These are phyloP conservation scores for Funneliformis caledonium DNA, from an alignment of 371 early-diverging fungal species.

Conservation along the genomic window DNA sequence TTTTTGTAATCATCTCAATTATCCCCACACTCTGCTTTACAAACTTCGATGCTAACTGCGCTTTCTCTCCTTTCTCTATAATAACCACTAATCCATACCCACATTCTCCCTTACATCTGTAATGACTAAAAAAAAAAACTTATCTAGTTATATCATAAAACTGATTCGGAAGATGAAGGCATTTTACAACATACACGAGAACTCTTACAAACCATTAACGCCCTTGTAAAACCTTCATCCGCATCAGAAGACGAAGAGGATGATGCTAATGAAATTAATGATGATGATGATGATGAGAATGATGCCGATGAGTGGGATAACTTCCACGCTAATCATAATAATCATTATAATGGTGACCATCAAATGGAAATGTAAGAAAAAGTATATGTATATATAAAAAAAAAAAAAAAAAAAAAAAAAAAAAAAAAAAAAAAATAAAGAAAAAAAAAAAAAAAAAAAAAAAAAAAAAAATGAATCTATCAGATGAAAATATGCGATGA, in stretches of 20 bases:
- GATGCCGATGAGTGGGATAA: slow-evolving; percentile 44
- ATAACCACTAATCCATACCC: background rate
- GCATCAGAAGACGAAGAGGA: slow-evolving; percentile 43
- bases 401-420: too few species aligned
- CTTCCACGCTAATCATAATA: slow-evolving; percentile 43
- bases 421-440: too few species aligned
- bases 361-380: slow-evolving; percentile 52
- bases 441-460: background rate
- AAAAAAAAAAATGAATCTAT: background rate
- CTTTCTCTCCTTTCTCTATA: background rate
- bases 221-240: slow-evolving; percentile 54
- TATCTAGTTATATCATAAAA: slow-evolving; percentile 59
- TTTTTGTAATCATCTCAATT: background rate
- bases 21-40: background rate
- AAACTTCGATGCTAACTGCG: background rate
- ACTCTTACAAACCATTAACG: slow-evolving; percentile 60
- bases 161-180: slow-evolving; percentile 70
- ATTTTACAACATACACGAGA: slow-evolving; percentile 74
- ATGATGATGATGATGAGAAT: slow-evolving; percentile 46
- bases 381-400: background rate
- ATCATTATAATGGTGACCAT: slow-evolving; percentile 48
- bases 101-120: background rate
- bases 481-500: too few species aligned
- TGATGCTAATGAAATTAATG: slow-evolving; percentile 38
- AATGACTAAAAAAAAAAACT: slow-evolving; percentile 8